Base-by-base conservation (phyloP, 495 filamentous ascomycete genomes). In the Aspergillus ostianus region DNA sequence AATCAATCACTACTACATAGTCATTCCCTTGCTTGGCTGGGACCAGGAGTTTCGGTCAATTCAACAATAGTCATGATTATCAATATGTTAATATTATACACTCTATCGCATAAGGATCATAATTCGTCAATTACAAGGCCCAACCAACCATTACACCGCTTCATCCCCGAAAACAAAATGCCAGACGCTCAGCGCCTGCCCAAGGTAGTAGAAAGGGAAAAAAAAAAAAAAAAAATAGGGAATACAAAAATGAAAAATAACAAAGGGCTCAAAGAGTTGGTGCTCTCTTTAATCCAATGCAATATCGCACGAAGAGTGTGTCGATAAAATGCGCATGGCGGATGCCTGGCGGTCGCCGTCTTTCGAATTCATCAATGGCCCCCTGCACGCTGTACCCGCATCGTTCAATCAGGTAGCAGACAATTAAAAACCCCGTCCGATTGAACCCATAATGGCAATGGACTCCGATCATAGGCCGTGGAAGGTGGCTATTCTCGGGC, bases 371-470 rank as follows among this genome's bases (percentile, higher is more conserved):
- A 48, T 90, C 85, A 56, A 97, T 87, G 4, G 93, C 93, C 57
- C 87, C 85, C 65, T 90, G 83, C 15, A 96, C 82, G 51, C 74
- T 77, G 68, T 82, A 96, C 1, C 84, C 85, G 64, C 87, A 80
- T 56, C 85, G 80, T 74, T 98, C 93, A 53, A 98, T 89, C 6
- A 97, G 74, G 64, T 98, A 98, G 65, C 87, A 91, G n/a, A 88
- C 87, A 36, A 98, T 86, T 67, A 97, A 87, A 68, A 93, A 96
- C 2, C 93, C 92, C 0, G 92, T 96, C 36, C 92, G 84, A 67
- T 96, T 96, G 76, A 91, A 96, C 0, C 93, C 93, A 62, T 98
- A 97, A 66, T 98, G 93, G 66, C 93, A 97, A 69, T 98, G 93
- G 1, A 96, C 91, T 13, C 89, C 93, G 50, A 97, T 81, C 12